These are phyloP conservation scores for Cokeromyces recurvatus DNA, from an alignment of 371 early-diverging fungal species.

Conservation along the genomic window DNA sequence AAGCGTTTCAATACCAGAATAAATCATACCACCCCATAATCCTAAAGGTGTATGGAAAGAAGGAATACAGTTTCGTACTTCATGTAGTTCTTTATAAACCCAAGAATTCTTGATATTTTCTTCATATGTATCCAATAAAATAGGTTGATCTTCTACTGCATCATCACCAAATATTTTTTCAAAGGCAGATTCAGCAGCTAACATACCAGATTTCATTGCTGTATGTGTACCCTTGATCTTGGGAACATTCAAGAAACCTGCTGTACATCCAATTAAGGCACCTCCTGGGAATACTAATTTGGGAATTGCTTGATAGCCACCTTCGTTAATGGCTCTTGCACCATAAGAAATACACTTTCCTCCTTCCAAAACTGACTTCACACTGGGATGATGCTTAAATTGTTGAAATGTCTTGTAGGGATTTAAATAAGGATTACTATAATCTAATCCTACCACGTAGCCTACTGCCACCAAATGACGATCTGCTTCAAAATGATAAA, in stretches of 20 bases:
- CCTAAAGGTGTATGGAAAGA: slow-evolving; percentile 92
- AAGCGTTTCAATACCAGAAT: slow-evolving; percentile 87
- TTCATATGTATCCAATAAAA: slow-evolving; percentile 74
- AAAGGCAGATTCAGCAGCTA: slow-evolving; percentile 84
- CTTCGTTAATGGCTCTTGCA: slow-evolving; percentile 95
- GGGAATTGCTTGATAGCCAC: slow-evolving; percentile 92
- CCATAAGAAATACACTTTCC: slow-evolving; percentile 94
- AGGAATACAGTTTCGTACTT: slow-evolving; percentile 91
- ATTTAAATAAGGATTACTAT: slow-evolving; percentile 88
- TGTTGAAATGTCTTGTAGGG: slow-evolving; percentile 97
- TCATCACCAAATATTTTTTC: slow-evolving; percentile 53
- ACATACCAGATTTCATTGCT: slow-evolving; percentile 96
- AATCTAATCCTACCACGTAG: slow-evolving; percentile 91
- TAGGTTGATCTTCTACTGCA: slow-evolving; percentile 20
- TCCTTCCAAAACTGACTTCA: slow-evolving; percentile 80
- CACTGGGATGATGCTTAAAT: slow-evolving; percentile 91
- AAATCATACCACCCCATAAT: slow-evolving; percentile 81
- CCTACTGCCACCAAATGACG: slow-evolving; percentile 86
- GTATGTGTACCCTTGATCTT: slow-evolving; percentile 99
- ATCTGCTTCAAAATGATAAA: slow-evolving; percentile 87
- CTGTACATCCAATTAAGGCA: slow-evolving; percentile 94
- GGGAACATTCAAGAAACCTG: slow-evolving; percentile 95
- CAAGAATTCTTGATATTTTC: slow-evolving; percentile 79
- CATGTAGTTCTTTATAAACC: slow-evolving; percentile 90
- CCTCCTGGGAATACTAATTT: slow-evolving; percentile 95